phyloP scores from a whole-genome alignment of 805 yeast genomes.

The Saturnispora ahearnii region DNA sequence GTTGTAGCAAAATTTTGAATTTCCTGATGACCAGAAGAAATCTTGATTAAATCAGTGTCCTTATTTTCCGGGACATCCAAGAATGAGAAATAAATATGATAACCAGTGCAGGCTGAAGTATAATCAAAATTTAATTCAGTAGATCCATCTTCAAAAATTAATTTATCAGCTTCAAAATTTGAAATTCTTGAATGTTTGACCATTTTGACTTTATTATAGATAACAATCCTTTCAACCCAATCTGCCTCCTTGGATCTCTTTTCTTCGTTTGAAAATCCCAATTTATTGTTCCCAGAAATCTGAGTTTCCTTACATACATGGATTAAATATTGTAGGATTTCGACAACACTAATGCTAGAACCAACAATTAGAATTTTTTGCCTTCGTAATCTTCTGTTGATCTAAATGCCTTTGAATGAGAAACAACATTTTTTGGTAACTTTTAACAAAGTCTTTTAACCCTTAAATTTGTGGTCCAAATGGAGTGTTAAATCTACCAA shows the following conservation, averaged over 20 bases:
- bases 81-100: conserved; percentile 37
- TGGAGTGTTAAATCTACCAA: conserved; percentile 36
- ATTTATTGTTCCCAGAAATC: conserved; percentile 1
- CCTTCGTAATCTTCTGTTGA: conserved; percentile 20
- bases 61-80: conserved; percentile 21
- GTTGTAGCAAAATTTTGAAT: conserved; percentile 10
- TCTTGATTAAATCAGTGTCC: conserved; percentile 12
- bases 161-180: conserved; percentile 21
- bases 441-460: conserved; percentile 24
- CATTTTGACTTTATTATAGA: conserved; percentile 24
- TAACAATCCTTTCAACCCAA: conserved; percentile 34
- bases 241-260: conserved; percentile 19
- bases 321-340: conserved; percentile 36
- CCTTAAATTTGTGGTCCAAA: conserved; percentile 30
- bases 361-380: conserved; percentile 25
- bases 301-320: conserved; percentile 19
- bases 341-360: conserved; percentile 59
- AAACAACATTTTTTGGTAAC: conserved; percentile 25
- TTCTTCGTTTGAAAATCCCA: conserved; percentile 2
- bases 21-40: conserved; percentile 30
- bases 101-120: conserved; percentile 42
- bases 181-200: conserved; percentile 25
- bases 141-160: conserved; percentile 28
- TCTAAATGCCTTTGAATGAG: conserved; percentile 25
- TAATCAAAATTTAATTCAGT: conserved; percentile 27